Base-by-base conservation (phyloP, 345 rosid genomes). In the Excoecaria agallocha region DNA sequence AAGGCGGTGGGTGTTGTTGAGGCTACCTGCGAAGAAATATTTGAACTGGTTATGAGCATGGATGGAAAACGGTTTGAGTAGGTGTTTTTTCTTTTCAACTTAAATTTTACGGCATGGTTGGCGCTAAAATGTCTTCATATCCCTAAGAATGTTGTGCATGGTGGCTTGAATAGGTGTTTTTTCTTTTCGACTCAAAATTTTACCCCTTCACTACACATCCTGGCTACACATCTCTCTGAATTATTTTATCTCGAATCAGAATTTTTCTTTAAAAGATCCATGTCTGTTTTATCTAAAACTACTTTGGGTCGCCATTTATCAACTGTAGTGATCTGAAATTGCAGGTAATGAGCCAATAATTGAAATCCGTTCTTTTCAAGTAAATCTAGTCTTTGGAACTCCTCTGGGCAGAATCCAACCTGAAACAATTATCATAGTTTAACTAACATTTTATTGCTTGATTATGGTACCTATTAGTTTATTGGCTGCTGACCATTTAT, bases 1-100 rank as follows among this genome's bases (percentile, higher is more conserved):
- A 96, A 90, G 81, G 99, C 98, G 83, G 99, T 90, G 51, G 99
- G 99, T 72, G 98, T 91, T 60, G 96, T 96, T 78, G 99, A 96
- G 79, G 98, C 98, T 66, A 85, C 90, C 56, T 96, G 98, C 83
- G 99, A 93, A 82, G 96, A 96, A 83, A 91, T 96, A 84, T 96
- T 96, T 84, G 90, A 88, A 87, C 97, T 91, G 85, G 82, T 96
- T 70, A 93, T 93, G 99, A 93, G 97, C 95, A 96, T 96, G 99
- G 99, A 96, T 80, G 94, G 93, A 66, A 90, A 91, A 71, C 91
- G 98, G 78, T 93, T 88, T 85, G 99, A 96, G 99, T 96, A 90
- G 76, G 98, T 90, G 72, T 90, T 84, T 70, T 78, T 67, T 70
- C 60, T 80, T 71, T 75, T 77, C 51, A 65, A 49, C 49, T 43